Conservation (phyloP, 148 eudicot genomes). For the Cornus florida region DNA sequence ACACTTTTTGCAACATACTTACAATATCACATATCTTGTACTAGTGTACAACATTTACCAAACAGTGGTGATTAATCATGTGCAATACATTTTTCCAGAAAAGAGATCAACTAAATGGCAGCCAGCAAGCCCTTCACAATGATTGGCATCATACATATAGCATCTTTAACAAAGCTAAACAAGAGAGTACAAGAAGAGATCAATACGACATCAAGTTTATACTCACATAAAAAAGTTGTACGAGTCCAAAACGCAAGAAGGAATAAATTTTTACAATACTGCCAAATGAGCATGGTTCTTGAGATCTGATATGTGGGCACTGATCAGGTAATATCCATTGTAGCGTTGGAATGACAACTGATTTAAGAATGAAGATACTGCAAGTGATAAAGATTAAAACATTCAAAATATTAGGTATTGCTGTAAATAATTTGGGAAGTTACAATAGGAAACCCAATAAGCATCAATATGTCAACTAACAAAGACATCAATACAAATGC, state of each 20-base stretch:
- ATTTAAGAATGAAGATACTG: slow-evolving; percentile 75
- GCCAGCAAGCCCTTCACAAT: background rate
- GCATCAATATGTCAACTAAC: slow-evolving; percentile 3
- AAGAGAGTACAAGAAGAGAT: background rate
- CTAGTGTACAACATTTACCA: background rate
- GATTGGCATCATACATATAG: background rate
- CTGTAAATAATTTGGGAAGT: background rate
- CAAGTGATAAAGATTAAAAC: slow-evolving; percentile 23
- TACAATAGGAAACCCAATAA: background rate
- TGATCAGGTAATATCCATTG: slow-evolving; percentile 83
- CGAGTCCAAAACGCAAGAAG: slow-evolving; percentile 51
- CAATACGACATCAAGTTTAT: background rate
- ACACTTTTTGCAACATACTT: background rate
- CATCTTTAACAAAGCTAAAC: background rate
- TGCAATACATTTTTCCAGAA: background rate
- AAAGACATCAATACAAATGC: background rate
- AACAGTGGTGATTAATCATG: background rate
- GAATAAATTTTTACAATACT: slow-evolving; percentile 48
- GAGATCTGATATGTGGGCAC: slow-evolving; percentile 41
- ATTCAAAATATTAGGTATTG: background rate
- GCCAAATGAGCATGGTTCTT: slow-evolving; percentile 47
- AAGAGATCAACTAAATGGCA: background rate
- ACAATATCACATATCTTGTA: background rate
- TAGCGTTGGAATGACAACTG: slow-evolving; percentile 62
- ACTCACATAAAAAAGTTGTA: slow-evolving; percentile 75